phyloP scores from a whole-genome alignment of 2,329 filamentous ascomycete species.

The Colletotrichum euphorbiae region DNA sequence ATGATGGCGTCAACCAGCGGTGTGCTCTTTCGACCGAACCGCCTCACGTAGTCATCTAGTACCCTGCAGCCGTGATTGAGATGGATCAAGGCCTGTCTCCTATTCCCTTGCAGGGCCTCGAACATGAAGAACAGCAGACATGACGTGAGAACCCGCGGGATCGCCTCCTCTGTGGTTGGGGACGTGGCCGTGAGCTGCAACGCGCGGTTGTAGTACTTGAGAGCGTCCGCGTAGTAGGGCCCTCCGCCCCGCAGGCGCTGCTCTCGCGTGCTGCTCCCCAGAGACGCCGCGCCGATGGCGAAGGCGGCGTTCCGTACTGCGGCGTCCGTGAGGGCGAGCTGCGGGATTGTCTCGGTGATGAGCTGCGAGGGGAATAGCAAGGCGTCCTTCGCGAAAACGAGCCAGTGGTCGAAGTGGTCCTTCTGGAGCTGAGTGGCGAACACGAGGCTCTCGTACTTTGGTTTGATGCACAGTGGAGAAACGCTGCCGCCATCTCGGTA shows the following conservation, averaged over 20 bases:
- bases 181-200: constrained; percentile 13
- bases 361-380: constrained; percentile 32
- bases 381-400: constrained; percentile 18
- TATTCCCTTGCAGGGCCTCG: constrained; percentile 54
- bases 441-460: constrained; percentile 31
- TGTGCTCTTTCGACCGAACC: neutral
- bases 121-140: constrained; percentile 56
- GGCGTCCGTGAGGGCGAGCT: constrained; percentile 29
- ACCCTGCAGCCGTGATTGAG: constrained; percentile 48
- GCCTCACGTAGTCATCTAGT: constrained; percentile 18
- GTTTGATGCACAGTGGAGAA: constrained; percentile 23
- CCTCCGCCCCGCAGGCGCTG: constrained; percentile 21
- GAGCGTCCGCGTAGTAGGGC: constrained; percentile 13
- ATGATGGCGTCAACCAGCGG: constrained; percentile 20
- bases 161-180: constrained; percentile 7
- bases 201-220: constrained; percentile 29
- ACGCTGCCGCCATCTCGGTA: neutral
- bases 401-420: constrained; percentile 33
- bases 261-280: constrained; percentile 21
- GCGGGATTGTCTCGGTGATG: constrained; percentile 40
- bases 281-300: constrained; percentile 50
- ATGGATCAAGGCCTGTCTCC: constrained; percentile 53
- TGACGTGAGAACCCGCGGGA: constrained; percentile 45
- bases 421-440: constrained; percentile 30
- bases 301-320: constrained; percentile 54